These are phyloP conservation scores for Rubroboletus satanas DNA, from an alignment of 768 basidiomycete genomes.

Conservation along the genomic window DNA sequence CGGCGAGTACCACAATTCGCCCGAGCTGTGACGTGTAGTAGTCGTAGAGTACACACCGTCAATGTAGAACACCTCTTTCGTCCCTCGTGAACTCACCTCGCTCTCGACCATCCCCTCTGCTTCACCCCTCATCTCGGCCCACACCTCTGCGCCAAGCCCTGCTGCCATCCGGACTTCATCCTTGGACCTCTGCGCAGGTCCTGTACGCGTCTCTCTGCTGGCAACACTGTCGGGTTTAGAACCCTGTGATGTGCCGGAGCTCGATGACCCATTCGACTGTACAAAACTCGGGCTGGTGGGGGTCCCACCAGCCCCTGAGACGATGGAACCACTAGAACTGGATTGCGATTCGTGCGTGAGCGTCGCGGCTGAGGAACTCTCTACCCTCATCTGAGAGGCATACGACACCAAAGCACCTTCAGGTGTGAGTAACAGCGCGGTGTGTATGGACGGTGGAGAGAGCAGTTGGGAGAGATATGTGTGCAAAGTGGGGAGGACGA, in stretches of 20 bases:
- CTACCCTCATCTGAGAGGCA: slow-evolving; percentile 44
- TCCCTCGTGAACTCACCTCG: slow-evolving; percentile 47
- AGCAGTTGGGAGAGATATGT: slow-evolving; percentile 61
- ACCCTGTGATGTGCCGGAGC: slow-evolving; percentile 5
- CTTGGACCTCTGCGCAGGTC: slow-evolving; percentile 43
- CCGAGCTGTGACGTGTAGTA: slow-evolving; percentile 48
- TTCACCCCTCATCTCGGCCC: slow-evolving; percentile 66
- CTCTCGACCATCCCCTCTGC: slow-evolving; percentile 65
- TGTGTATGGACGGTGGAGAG: slow-evolving; percentile 58
- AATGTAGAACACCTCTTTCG: neutral
- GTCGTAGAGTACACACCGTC: slow-evolving; percentile 1
- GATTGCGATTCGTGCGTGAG: slow-evolving; percentile 3
- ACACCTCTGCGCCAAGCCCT: slow-evolving; percentile 70
- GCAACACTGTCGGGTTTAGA: slow-evolving; percentile 12
- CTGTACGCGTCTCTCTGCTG: slow-evolving; percentile 3
- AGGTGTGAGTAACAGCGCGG: slow-evolving; percentile 66
- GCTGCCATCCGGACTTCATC: slow-evolving; percentile 72
- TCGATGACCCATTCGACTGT: slow-evolving; percentile 9
- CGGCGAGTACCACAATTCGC: slow-evolving; percentile 62
- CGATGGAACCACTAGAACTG: slow-evolving; percentile 4
- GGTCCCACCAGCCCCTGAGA: neutral
- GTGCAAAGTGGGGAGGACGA: slow-evolving; percentile 66
- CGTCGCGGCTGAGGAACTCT: neutral
- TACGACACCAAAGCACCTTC: slow-evolving; percentile 72
- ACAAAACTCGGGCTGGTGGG: slow-evolving; percentile 13